Evolutionary conservation across 2,329 filamentous ascomycete genomes (phyloP).

Genomic region (Botrytis sinoallii): DNA sequence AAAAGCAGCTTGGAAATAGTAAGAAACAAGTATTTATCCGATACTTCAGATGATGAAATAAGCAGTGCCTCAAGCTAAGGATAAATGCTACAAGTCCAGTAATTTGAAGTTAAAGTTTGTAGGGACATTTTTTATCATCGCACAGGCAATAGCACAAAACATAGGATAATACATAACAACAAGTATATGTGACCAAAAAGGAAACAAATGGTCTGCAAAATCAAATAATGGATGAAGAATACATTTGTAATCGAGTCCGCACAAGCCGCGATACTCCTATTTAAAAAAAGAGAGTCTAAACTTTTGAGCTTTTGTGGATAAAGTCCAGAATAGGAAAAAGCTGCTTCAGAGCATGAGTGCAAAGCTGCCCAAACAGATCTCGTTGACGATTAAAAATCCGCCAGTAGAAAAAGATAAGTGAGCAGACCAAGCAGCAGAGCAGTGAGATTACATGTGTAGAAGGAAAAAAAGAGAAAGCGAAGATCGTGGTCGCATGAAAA

Average conservation of each 20-base stretch:
- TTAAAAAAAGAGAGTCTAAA: constrained; percentile 33
- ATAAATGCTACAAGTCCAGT: constrained; percentile 12
- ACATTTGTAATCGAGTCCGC: constrained; percentile 28
- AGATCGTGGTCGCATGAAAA: constrained; percentile 40
- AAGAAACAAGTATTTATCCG: background rate
- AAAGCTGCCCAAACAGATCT: constrained; percentile 23
- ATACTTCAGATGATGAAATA: constrained; percentile 4
- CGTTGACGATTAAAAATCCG: constrained; percentile 20
- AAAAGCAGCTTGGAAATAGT: background rate
- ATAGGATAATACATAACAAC: constrained; percentile 11
- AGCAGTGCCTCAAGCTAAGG: background rate
- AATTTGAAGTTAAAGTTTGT: background rate
- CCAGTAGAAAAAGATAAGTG: constrained; percentile 24
- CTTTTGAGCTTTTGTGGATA: constrained; percentile 33
- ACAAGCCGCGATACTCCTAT: constrained; percentile 29
- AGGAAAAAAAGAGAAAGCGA: constrained; percentile 29
- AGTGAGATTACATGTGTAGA: constrained; percentile 31
- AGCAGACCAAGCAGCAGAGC: constrained; percentile 27
- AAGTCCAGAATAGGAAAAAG: constrained; percentile 27
- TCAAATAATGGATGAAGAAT: constrained; percentile 20
- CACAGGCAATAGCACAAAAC: constrained; percentile 17
- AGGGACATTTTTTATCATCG: constrained; percentile 11
- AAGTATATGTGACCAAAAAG: constrained; percentile 11
- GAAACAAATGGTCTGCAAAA: constrained; percentile 10
- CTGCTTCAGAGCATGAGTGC: constrained; percentile 21